Evolutionary conservation across 148 eudicot species (phyloP).

Genomic region (Camellia sinensis): DNA sequence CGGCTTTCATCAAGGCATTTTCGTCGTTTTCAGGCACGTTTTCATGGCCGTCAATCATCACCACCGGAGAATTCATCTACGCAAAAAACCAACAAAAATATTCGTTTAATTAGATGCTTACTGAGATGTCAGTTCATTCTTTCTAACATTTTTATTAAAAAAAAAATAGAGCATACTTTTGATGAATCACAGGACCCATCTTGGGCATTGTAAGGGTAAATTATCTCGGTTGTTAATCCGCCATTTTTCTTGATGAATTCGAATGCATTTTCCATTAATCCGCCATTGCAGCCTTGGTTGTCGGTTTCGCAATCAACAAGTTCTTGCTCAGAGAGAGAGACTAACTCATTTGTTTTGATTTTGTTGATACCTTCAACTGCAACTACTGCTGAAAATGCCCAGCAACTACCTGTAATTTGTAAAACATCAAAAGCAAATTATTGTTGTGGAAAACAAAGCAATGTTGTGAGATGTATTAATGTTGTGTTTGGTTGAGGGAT

Average conservation of each 20-base stretch:
- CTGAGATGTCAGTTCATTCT: no score
- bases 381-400: conserved; percentile 73
- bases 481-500: no score
- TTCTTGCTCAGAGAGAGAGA: conserved; percentile 76
- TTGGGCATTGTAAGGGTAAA: conserved; percentile 48
- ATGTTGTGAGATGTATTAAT: neutral
- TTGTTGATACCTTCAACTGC: conserved; percentile 84
- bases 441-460: neutral
- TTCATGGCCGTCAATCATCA: conserved; percentile 69
- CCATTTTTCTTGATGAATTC: conserved; percentile 42
- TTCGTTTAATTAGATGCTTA: no score
- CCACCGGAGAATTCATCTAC: conserved; percentile 57
- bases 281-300: conserved; percentile 60
- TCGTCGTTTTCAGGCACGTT: conserved; percentile 65
- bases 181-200: conserved; percentile 34
- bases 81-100: neutral
- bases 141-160: neutral
- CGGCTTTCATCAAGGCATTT: conserved; percentile 64
- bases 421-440: no score
- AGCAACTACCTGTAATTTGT: conserved; percentile 54
- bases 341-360: conserved; percentile 53
- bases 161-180: conserved; percentile 36
- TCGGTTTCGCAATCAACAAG: conserved; percentile 61
- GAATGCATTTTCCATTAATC: conserved; percentile 50
- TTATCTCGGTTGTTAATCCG: conserved; percentile 37